Conservation (phyloP, 768 basidiomycete species). For the Lepiota brunneoincarnata region DNA sequence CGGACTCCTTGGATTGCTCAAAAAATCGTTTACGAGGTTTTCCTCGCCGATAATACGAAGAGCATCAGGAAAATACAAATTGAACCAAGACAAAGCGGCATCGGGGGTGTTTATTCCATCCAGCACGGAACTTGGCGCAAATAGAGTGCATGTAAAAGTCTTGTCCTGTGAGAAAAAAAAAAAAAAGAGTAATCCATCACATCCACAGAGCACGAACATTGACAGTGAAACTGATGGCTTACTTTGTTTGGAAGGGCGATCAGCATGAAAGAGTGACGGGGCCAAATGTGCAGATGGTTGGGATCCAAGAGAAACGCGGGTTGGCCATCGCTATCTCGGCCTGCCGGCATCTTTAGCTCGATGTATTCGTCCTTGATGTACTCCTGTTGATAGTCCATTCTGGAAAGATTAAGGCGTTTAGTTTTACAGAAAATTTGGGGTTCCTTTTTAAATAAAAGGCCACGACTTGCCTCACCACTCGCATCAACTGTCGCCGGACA, state of each 20-base stretch:
- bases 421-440: constrained; percentile 27
- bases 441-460: not conserved
- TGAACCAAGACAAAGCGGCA: constrained; percentile 71
- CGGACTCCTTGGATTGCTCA: constrained; percentile 81
- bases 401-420: constrained; percentile 33
- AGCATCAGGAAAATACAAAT: constrained; percentile 85
- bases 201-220: not conserved
- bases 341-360: constrained; percentile 93
- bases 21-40: constrained; percentile 72
- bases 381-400: constrained; percentile 93
- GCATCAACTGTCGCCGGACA: constrained; percentile 93
- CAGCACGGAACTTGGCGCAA: constrained; percentile 79
- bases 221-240: constrained; percentile 18
- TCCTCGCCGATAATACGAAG: constrained; percentile 81
- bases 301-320: constrained; percentile 84
- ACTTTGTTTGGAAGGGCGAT: constrained; percentile 98
- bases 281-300: constrained; percentile 98
- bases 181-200: constrained; percentile 20
- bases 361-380: constrained; percentile 96
- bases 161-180: constrained; percentile 67
- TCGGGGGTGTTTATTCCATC: constrained; percentile 62
- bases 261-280: constrained; percentile 98
- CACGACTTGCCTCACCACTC: constrained; percentile 72
- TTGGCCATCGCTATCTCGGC: constrained; percentile 54
- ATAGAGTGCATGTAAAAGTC: constrained; percentile 96